These are phyloP conservation scores for Monosporascus cannonballus DNA, from an alignment of 2,329 filamentous ascomycete species.

Conservation along the genomic window DNA sequence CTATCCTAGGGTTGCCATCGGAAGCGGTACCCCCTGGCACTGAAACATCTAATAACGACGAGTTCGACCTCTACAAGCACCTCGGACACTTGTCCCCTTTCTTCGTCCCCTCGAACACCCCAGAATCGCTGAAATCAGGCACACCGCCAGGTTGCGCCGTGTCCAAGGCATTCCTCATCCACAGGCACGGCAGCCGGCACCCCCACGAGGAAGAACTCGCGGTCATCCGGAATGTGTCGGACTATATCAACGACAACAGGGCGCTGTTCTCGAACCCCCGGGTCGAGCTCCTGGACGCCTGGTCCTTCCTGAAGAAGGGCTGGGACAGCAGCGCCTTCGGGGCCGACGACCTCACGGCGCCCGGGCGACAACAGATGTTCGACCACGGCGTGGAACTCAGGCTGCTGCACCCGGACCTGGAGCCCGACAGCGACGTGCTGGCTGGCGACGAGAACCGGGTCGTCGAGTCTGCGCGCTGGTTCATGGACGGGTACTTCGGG, in stretches of 20 bases:
- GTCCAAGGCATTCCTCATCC: constrained; percentile 14
- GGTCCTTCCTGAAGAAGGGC: constrained; percentile 10
- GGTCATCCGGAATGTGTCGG: constrained; percentile 10
- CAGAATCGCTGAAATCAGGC: constrained; percentile 8
- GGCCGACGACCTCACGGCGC: constrained; percentile 11
- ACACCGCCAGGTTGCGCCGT: constrained; percentile 15
- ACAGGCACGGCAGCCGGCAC: constrained; percentile 16
- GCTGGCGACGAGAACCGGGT: constrained; percentile 16
- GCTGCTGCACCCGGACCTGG: constrained; percentile 11
- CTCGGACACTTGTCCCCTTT: constrained; percentile 16
- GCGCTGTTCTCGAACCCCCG: constrained; percentile 11
- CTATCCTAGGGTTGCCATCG: too few relatives aligned
- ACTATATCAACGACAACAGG: constrained; percentile 14
- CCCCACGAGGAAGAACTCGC: constrained; percentile 13
- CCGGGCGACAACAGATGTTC: constrained; percentile 15
- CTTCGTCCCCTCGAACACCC: constrained; percentile 15
- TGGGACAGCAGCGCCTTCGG: constrained; percentile 14
- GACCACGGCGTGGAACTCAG: constrained; percentile 15
- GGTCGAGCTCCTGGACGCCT: constrained; percentile 6
- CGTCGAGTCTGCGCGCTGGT: constrained; percentile 15
- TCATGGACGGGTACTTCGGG: constrained; percentile 17
- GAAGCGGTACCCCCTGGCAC: too few relatives aligned
- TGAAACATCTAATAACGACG: too few relatives aligned
- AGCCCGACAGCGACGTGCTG: constrained; percentile 6
- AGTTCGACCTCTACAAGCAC: constrained; percentile 13